Conservation (phyloP, 2,329 filamentous ascomycete species). For the Penicillium sp. region DNA sequence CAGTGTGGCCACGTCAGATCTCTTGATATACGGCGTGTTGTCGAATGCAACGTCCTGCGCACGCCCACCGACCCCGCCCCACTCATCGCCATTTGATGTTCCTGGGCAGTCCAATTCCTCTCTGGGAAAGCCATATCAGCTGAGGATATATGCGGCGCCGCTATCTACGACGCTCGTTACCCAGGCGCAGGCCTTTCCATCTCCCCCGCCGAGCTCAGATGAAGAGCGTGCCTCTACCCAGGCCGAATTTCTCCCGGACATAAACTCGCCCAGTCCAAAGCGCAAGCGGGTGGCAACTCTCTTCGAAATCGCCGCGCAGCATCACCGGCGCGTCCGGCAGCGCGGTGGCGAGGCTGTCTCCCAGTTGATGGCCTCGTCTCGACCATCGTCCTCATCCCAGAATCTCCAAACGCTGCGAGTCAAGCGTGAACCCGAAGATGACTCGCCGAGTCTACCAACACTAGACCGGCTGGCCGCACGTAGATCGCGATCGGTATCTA, state of each 20-base stretch:
- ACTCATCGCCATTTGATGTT: constrained; percentile 36
- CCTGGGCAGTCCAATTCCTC: constrained; percentile 16
- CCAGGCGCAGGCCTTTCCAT: constrained; percentile 40
- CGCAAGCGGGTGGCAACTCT: constrained; percentile 48
- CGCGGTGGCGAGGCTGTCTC: constrained; percentile 47
- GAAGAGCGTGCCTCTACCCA: constrained; percentile 19
- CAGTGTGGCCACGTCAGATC: constrained; percentile 36
- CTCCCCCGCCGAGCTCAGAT: constrained; percentile 35
- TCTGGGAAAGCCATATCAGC: constrained; percentile 29
- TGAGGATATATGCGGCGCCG: constrained; percentile 44
- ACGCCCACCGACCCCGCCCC: constrained; percentile 42
- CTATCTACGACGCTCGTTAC: constrained; percentile 40
- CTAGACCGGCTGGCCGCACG: constrained; percentile 36
- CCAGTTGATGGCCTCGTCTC: constrained; percentile 42
- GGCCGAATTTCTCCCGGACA: constrained; percentile 45
- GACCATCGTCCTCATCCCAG: constrained; percentile 34
- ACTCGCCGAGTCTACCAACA: constrained; percentile 26
- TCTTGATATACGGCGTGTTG: constrained; percentile 46
- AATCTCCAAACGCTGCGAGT: constrained; percentile 38
- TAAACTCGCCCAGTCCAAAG: constrained; percentile 47
- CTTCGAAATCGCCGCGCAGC: constrained; percentile 47
- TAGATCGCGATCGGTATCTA: constrained; percentile 40
- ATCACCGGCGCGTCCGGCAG: constrained; percentile 46
- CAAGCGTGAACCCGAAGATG: constrained; percentile 44
- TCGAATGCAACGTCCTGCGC: constrained; percentile 34